Conservation (phyloP, 2,329 filamentous ascomycete species). For the Scortechinia acanthostroma region DNA sequence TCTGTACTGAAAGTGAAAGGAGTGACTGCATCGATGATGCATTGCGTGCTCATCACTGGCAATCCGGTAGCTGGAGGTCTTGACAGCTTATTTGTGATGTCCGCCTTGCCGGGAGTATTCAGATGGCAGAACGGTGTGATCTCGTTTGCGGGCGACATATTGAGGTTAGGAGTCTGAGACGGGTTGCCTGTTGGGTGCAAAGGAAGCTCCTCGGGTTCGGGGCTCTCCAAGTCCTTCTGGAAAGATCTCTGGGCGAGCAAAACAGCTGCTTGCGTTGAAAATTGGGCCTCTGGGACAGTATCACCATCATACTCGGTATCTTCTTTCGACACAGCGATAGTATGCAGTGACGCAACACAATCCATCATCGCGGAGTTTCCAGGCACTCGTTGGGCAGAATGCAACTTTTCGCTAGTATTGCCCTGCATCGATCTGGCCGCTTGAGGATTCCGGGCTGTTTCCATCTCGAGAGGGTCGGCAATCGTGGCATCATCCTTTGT, state of each 20-base stretch:
- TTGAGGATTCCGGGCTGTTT: too few relatives aligned
- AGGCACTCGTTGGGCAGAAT: background rate
- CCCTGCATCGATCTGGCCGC: background rate
- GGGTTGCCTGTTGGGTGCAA: background rate
- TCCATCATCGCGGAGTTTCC: background rate
- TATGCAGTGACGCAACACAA: background rate
- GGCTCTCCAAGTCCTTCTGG: background rate
- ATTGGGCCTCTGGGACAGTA: background rate
- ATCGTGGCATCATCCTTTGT: too few relatives aligned
- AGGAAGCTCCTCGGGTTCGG: background rate
- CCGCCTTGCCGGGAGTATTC: background rate
- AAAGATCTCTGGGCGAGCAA: background rate
- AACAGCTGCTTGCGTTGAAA: background rate
- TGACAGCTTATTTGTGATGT: background rate
- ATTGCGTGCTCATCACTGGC: background rate
- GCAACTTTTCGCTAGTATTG: background rate
- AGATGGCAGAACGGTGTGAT: background rate
- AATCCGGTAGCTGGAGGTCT: background rate
- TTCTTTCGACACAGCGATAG: background rate
- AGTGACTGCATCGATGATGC: background rate
- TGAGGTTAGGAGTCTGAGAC: too few relatives aligned
- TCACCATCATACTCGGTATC: background rate
- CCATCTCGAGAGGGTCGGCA: too few relatives aligned
- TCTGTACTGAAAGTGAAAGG: slow-evolving; percentile 1
- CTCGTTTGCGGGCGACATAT: too few relatives aligned